Evolutionary conservation across 164 flowering plant genomes (phyloP).

Genomic region (Tetrastigma voinierianum): DNA sequence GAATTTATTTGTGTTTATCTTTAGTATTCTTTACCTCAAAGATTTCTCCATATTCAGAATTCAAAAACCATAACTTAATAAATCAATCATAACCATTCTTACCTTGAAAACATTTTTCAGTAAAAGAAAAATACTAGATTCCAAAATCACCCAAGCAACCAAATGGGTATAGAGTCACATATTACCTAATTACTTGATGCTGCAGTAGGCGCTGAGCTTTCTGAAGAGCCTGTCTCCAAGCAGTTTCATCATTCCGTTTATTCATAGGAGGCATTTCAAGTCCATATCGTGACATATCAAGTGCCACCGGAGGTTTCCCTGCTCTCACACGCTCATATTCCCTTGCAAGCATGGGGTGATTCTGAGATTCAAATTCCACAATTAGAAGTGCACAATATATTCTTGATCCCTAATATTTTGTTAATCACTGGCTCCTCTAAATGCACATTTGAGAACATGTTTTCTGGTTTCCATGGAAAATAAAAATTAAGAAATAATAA

Average conservation of each 20-base stretch:
- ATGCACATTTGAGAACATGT: too few relatives aligned
- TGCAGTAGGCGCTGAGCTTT: slow-evolving; percentile 80
- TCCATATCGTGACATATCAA: slow-evolving; percentile 72
- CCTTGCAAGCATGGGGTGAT: slow-evolving; percentile 89
- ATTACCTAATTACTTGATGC: slow-evolving; percentile 80
- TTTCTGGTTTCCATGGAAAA: too few relatives aligned
- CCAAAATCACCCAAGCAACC: neutral
- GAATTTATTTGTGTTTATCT: too few relatives aligned
- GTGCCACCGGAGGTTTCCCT: slow-evolving; percentile 73
- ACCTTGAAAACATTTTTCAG: too few relatives aligned
- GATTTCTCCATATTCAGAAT: too few relatives aligned
- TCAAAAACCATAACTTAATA: too few relatives aligned
- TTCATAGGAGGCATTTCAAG: slow-evolving; percentile 65
- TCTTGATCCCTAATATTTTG: neutral
- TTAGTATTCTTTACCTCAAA: too few relatives aligned
- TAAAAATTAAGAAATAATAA: too few relatives aligned
- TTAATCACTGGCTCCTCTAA: neutral
- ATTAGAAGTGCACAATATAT: slow-evolving; percentile 6
- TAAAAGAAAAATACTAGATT: neutral
- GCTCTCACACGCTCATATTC: slow-evolving; percentile 94
- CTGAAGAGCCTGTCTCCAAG: slow-evolving; percentile 80
- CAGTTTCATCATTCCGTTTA: slow-evolving; percentile 70
- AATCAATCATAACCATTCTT: too few relatives aligned
- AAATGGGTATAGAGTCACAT: neutral
- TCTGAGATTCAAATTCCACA: slow-evolving; percentile 36